Conservation (phyloP, 2,329 filamentous ascomycete genomes). For the Neopestalotiopsis clavispora region DNA sequence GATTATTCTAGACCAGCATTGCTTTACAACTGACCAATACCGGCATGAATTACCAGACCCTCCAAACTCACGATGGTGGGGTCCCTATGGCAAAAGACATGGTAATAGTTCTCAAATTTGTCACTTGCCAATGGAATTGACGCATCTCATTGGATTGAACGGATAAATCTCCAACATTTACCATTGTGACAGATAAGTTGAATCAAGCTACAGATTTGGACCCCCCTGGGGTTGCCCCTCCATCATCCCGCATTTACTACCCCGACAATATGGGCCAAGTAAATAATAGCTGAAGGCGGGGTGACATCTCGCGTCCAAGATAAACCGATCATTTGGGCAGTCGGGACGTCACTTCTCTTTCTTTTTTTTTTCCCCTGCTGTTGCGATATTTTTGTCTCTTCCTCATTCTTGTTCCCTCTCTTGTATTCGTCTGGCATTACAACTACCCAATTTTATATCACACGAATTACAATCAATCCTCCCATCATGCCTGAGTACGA, state of each 20-base stretch:
- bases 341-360: background rate
- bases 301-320: slow-evolving; percentile 14
- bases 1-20: slow-evolving; percentile 24
- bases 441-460: background rate
- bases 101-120: slow-evolving; percentile 50
- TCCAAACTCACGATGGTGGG: slow-evolving; percentile 5
- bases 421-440: background rate
- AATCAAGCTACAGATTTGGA: background rate
- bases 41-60: slow-evolving; percentile 10
- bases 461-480: background rate
- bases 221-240: slow-evolving; percentile 6
- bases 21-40: slow-evolving; percentile 19
- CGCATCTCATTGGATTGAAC: slow-evolving; percentile 9
- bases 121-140: background rate
- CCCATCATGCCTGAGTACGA: slow-evolving; percentile 16
- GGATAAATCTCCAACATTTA: background rate
- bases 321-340: slow-evolving; percentile 3
- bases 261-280: slow-evolving; percentile 2
- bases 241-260: background rate
- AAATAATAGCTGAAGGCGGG: slow-evolving; percentile 14
- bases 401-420: background rate
- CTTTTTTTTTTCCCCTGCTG: background rate
- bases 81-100: slow-evolving; percentile 9
- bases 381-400: background rate
- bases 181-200: background rate